Conservation (phyloP, 805 yeast species). For the Wickerhamomyces strasburgensis region DNA sequence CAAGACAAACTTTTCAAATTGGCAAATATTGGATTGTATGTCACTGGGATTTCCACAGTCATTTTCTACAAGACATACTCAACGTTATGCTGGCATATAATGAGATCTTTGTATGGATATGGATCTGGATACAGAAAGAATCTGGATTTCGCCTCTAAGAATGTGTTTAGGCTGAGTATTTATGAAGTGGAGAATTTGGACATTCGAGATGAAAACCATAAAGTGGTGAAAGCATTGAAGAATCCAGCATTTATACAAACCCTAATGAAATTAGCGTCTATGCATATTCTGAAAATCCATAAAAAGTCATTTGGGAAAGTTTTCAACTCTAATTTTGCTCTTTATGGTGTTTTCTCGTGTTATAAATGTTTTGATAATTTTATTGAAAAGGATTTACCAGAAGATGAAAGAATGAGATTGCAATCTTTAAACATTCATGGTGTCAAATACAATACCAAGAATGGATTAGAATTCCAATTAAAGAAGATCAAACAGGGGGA, state of each 20-base stretch:
- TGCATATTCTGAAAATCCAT: conserved; percentile 10
- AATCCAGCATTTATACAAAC: conserved; percentile 10
- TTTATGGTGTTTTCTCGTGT: conserved; percentile 7
- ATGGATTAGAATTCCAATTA: background rate
- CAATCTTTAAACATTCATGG: conserved; percentile 4
- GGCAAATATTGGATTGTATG: conserved; percentile 12
- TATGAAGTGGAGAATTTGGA: conserved; percentile 17
- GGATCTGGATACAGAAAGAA: background rate
- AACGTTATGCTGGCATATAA: conserved; percentile 8
- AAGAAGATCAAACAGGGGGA: background rate
- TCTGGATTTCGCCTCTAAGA: background rate
- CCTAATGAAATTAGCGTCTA: conserved; percentile 10
- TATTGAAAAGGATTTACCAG: conserved; percentile 2
- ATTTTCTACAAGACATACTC: conserved; percentile 16
- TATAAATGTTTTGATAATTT: conserved; percentile 11
- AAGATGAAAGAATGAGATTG: conserved; percentile 1
- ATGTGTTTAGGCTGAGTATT: conserved; percentile 2
- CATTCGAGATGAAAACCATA: conserved; percentile 2
- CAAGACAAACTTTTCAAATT: conserved; percentile 9
- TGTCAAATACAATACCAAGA: conserved; percentile 1
- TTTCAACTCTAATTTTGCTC: conserved; percentile 7
- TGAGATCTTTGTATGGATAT: background rate
- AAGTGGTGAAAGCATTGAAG: conserved; percentile 2
- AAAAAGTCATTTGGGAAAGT: conserved; percentile 5
- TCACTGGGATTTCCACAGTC: conserved; percentile 10